Conservation (phyloP, 108 stramenopile species). For the Nannochloropsis gaditana region DNA sequence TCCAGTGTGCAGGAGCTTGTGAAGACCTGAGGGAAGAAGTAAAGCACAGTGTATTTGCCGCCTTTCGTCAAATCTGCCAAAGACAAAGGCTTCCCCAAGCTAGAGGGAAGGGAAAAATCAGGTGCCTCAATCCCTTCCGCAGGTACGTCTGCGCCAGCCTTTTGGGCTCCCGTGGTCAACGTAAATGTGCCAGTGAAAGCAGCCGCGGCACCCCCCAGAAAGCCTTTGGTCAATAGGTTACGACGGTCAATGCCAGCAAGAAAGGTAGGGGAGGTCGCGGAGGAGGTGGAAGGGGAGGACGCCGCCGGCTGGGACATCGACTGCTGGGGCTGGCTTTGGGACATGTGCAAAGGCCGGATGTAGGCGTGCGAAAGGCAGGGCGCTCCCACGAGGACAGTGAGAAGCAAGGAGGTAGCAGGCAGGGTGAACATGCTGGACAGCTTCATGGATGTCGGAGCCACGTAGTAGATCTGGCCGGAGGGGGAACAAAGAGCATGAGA, state of each 20-base stretch:
- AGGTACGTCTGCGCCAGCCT: slow-evolving; percentile 31
- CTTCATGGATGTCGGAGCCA: too few relatives aligned
- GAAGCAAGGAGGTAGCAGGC: background rate
- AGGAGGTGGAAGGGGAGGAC: background rate
- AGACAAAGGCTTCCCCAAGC: slow-evolving; percentile 44
- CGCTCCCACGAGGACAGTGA: background rate
- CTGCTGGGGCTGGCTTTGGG: background rate
- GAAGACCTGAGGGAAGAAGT: slow-evolving; percentile 52
- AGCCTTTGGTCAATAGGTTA: background rate
- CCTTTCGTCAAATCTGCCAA: slow-evolving; percentile 39
- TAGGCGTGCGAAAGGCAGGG: background rate
- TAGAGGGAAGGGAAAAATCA: slow-evolving; percentile 48
- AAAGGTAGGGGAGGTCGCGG: background rate
- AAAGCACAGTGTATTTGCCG: slow-evolving; percentile 50
- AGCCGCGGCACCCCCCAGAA: background rate
- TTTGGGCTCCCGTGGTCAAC: background rate
- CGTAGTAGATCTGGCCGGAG: too few relatives aligned
- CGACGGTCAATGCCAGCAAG: background rate
- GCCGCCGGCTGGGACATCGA: background rate
- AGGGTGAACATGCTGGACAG: too few relatives aligned
- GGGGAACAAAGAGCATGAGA: too few relatives aligned
- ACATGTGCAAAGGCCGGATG: slow-evolving; percentile 16
- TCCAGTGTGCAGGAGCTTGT: slow-evolving; percentile 50
- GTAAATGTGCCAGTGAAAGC: background rate
- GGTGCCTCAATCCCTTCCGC: slow-evolving; percentile 43